Evolutionary conservation across 805 yeast genomes (phyloP).

Genomic region (Candida railenensis): DNA sequence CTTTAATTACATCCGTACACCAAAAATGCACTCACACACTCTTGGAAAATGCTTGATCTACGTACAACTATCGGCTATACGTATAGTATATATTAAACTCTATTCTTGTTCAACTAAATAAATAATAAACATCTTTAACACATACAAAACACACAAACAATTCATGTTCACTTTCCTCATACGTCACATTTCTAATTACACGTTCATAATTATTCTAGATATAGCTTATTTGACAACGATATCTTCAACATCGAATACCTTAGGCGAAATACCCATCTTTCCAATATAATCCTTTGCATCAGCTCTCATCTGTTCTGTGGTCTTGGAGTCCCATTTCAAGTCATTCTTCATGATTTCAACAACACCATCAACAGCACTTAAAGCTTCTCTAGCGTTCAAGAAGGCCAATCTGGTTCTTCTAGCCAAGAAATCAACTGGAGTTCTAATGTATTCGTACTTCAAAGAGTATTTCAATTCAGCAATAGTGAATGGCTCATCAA

Average conservation of each 20-base stretch:
- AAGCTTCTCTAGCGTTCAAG: slow-evolving; percentile 82
- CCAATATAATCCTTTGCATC: slow-evolving; percentile 59
- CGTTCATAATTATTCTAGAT: neutral
- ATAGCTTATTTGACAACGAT: slow-evolving; percentile 13
- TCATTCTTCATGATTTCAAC: slow-evolving; percentile 82
- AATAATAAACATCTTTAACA: neutral
- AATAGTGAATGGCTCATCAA: slow-evolving; percentile 82
- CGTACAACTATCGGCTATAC: too few relatives aligned
- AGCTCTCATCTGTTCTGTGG: slow-evolving; percentile 51
- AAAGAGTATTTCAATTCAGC: slow-evolving; percentile 86
- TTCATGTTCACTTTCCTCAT: too few relatives aligned
- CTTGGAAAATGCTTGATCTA: too few relatives aligned
- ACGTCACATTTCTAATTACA: neutral
- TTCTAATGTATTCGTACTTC: slow-evolving; percentile 79
- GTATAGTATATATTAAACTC: neutral
- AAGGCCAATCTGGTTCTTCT: slow-evolving; percentile 93
- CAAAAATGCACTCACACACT: too few relatives aligned
- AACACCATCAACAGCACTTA: slow-evolving; percentile 77
- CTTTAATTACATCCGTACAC: too few relatives aligned
- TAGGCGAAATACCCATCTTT: slow-evolving; percentile 51
- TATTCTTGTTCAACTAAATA: neutral
- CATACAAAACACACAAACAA: too few relatives aligned
- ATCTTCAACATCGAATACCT: slow-evolving; percentile 17
- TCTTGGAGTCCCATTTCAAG: slow-evolving; percentile 65
- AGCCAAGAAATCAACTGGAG: slow-evolving; percentile 86